Evolutionary conservation across 2,329 filamentous ascomycete genomes (phyloP).

Genomic region (Coniochaeta prunicola): DNA sequence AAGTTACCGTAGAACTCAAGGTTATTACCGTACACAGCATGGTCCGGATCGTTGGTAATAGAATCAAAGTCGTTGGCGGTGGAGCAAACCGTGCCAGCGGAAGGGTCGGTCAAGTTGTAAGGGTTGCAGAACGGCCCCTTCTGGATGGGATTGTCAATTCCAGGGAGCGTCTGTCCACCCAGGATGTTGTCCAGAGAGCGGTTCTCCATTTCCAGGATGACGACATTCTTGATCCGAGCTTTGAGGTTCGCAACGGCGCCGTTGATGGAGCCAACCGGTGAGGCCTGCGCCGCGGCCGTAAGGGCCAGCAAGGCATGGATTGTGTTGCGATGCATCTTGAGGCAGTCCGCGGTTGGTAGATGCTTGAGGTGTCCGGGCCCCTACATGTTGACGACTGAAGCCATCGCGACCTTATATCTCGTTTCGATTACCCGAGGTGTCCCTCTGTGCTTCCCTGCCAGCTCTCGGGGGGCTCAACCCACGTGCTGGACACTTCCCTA

Average conservation of each 20-base stretch:
- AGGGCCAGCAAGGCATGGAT: background rate
- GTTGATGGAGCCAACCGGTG: background rate
- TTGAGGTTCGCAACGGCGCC: constrained; percentile 10
- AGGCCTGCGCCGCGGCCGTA: background rate
- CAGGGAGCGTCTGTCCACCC: constrained; percentile 28
- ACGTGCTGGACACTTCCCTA: background rate
- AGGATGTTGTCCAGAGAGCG: constrained; percentile 36
- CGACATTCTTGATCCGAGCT: constrained; percentile 38
- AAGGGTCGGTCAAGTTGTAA: constrained; percentile 21
- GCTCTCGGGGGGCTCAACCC: background rate
- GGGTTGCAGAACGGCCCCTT: constrained; percentile 34
- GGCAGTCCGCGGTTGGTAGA: background rate
- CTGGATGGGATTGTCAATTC: constrained; percentile 32
- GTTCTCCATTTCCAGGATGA: constrained; percentile 38
- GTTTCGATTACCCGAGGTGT: background rate
- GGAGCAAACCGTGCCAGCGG: constrained; percentile 18
- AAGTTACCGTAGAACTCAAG: constrained; percentile 34
- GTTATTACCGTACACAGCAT: constrained; percentile 33
- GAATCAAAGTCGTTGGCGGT: constrained; percentile 29
- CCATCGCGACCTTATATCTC: background rate
- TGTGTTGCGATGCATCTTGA: background rate
- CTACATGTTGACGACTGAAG: background rate
- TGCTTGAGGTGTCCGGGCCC: background rate
- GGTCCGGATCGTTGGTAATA: constrained; percentile 31
- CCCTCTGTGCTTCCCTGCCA: background rate